A percentile compares a stretch with the other conserved stretches of the same genome.
Evolutionary conservation across 352 stramenopile genomes (phyloP).

Genomic region (Lagenidium sp.): DNA sequence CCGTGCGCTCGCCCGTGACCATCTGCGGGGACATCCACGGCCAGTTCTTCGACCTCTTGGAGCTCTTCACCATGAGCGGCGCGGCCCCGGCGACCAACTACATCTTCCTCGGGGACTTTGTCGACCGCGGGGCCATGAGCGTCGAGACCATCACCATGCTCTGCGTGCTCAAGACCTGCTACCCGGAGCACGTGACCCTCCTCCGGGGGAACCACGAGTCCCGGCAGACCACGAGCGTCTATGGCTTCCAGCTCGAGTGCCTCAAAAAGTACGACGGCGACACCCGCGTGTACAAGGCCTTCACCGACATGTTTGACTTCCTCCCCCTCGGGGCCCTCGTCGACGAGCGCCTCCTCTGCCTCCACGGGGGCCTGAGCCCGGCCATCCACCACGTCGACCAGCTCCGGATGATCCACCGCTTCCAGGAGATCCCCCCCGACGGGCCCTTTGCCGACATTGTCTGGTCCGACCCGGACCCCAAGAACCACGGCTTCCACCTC

Average conservation of each 20-base stretch:
- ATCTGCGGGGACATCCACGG: constrained; percentile 87
- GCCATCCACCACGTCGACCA: constrained; percentile 87
- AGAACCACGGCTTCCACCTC: constrained; percentile 18
- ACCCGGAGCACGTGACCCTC: constrained; percentile 84
- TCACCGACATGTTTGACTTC: constrained; percentile 87
- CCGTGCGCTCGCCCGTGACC: constrained; percentile 78
- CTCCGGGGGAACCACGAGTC: constrained; percentile 59
- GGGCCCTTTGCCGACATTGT: constrained; percentile 81
- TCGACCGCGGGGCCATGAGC: constrained; percentile 86
- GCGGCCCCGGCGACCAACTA: constrained; percentile 85
- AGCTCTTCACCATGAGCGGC: constrained; percentile 86
- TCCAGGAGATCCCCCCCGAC: constrained; percentile 84
- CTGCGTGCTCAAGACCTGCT: constrained; percentile 80
- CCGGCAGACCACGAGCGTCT: constrained; percentile 52
- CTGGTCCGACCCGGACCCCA: constrained; percentile 79
- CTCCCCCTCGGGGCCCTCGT: constrained; percentile 83
- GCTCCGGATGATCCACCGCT: constrained; percentile 68
- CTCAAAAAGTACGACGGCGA: constrained; percentile 68
- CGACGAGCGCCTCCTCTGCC: constrained; percentile 84
- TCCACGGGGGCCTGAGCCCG: constrained; percentile 82
- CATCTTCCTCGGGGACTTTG: constrained; percentile 88
- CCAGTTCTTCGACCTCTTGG: constrained; percentile 85
- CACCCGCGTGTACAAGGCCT: constrained; percentile 88
- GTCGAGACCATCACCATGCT: constrained; percentile 81
- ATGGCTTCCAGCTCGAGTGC: constrained; percentile 69